A percentile compares a stretch with the other conserved stretches of the same genome.
These are phyloP conservation scores for Hydnomerulius pinastri DNA, from an alignment of 768 basidiomycete species.

Conservation along the genomic window DNA sequence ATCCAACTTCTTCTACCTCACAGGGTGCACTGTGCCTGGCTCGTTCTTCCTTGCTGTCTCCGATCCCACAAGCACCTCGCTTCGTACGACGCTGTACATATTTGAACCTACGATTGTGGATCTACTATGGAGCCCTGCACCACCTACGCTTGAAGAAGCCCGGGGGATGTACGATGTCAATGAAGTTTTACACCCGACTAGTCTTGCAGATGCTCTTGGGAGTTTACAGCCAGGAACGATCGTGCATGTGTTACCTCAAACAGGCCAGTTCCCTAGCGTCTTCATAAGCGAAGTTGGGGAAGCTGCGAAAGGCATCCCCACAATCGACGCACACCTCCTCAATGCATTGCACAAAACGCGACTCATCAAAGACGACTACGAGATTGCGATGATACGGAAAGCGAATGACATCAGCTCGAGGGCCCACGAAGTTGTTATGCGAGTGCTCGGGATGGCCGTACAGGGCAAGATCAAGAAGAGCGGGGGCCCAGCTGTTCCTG, in stretches of 20 bases:
- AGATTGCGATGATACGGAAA: constrained; percentile 72
- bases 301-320: constrained; percentile 10
- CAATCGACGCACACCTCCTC: constrained; percentile 54
- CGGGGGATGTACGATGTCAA: constrained; percentile 60
- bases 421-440: constrained; percentile 92
- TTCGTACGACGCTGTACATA: constrained; percentile 70
- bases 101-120: constrained; percentile 72
- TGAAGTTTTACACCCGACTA: constrained; percentile 49
- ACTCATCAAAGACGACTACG: constrained; percentile 71
- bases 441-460: constrained; percentile 77
- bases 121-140: constrained; percentile 88
- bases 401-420: constrained; percentile 87
- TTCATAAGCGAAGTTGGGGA: not conserved
- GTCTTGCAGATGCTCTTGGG: constrained; percentile 48
- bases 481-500: constrained; percentile 56
- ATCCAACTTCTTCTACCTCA: constrained; percentile 87
- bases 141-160: constrained; percentile 64
- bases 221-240: constrained; percentile 53
- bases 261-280: constrained; percentile 22
- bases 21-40: constrained; percentile 75
- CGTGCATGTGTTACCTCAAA: constrained; percentile 63
- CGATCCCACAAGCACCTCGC: constrained; percentile 42
- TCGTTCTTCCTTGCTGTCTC: constrained; percentile 66
- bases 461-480: constrained; percentile 52
- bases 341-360: constrained; percentile 80